A percentile compares a stretch with the other conserved stretches of the same genome.
phyloP scores from a whole-genome alignment of 2,329 filamentous ascomycete species.

The Diaporthe sp. region DNA sequence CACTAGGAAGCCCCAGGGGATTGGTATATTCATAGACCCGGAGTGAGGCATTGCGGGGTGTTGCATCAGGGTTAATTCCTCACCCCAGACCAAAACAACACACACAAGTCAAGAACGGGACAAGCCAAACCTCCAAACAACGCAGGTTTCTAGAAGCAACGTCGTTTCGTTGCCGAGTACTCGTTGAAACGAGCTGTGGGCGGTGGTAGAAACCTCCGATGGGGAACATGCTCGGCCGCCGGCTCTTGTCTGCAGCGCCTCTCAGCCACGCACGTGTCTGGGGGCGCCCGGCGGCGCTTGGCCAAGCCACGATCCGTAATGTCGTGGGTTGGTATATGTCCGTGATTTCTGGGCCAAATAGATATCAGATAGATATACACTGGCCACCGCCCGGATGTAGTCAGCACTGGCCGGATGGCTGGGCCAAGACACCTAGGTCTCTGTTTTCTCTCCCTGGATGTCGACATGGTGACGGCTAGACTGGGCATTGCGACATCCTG shows the following conservation, averaged over 20 bases:
- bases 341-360: constrained; percentile 6
- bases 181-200: constrained; percentile 15
- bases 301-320: neutral
- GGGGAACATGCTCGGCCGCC: constrained; percentile 17
- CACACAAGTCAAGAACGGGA: constrained; percentile 18
- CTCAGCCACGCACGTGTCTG: constrained; percentile 26
- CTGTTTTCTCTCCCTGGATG: neutral
- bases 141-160: constrained; percentile 22
- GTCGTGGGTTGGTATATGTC: constrained; percentile 3
- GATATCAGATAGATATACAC: neutral
- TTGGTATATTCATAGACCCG: constrained; percentile 17
- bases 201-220: constrained; percentile 13
- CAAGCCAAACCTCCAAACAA: constrained; percentile 25
- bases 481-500: neutral
- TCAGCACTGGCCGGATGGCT: neutral
- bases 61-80: constrained; percentile 4
- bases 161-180: constrained; percentile 13
- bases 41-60: constrained; percentile 5
- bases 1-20: neutral
- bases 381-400: neutral
- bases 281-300: constrained; percentile 13
- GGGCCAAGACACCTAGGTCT: neutral
- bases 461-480: neutral
- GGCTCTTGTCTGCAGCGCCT: constrained; percentile 1
- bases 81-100: neutral